phyloP scores from a whole-genome alignment of 768 basidiomycete genomes.

The Phanerodontia chrysosporium region DNA sequence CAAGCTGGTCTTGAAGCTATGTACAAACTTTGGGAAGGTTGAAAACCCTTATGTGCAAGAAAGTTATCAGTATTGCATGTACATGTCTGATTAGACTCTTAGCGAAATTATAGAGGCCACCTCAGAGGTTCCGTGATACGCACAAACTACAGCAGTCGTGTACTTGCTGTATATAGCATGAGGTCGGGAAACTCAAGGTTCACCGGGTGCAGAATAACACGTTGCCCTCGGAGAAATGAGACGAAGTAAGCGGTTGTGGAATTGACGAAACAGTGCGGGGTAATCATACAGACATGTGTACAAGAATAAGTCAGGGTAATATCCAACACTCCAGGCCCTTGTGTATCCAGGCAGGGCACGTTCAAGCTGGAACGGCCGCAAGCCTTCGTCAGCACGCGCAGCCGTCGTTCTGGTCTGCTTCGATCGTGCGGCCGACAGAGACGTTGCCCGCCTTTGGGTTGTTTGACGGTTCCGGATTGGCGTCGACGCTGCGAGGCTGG shows the following conservation, averaged over 20 bases:
- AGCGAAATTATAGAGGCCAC: too few relatives aligned
- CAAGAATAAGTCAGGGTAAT: background rate
- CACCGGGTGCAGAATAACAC: too few relatives aligned
- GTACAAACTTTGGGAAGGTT: too few relatives aligned
- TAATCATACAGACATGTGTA: conserved; percentile 1
- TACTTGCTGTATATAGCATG: too few relatives aligned
- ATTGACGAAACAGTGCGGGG: background rate
- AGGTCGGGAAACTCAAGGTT: too few relatives aligned
- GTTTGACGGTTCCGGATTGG: conserved; percentile 10
- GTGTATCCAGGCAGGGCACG: background rate
- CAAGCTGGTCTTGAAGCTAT: too few relatives aligned
- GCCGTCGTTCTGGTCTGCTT: conserved; percentile 8
- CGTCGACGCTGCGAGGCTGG: conserved; percentile 7
- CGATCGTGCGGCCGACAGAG: conserved; percentile 10
- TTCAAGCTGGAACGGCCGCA: background rate
- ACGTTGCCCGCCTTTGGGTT: conserved; percentile 10
- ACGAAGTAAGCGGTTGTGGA: background rate
- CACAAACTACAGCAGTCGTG: too few relatives aligned
- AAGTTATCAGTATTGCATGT: too few relatives aligned
- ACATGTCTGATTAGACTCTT: too few relatives aligned
- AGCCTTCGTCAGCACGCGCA: conserved; percentile 10
- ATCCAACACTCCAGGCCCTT: background rate
- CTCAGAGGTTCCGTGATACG: too few relatives aligned
- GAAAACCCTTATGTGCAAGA: too few relatives aligned
- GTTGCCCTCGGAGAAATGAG: too few relatives aligned